Percentiles rank a stretch among this genome's conserved stretches.
Evolutionary conservation across 768 basidiomycete species (phyloP).

Genomic region (Naganishia vishniacii): DNA sequence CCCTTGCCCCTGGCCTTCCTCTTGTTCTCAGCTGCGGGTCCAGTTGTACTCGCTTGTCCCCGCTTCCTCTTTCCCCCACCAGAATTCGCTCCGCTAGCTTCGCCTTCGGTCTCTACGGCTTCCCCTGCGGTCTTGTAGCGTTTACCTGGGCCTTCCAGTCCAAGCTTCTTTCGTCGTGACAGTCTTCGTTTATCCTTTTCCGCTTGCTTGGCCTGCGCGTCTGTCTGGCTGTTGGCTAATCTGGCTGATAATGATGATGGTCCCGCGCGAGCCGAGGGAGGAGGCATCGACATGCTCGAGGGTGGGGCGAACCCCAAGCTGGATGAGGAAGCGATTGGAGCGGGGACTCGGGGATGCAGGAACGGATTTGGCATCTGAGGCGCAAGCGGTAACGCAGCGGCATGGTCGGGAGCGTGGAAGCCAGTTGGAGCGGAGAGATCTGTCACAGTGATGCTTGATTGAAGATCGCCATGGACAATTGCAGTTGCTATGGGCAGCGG

Average conservation of each 20-base stretch:
- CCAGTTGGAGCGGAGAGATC: not conserved
- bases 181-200: conserved; percentile 18
- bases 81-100: not conserved
- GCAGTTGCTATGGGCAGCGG: not conserved
- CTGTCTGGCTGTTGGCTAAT: not conserved
- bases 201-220: not conserved
- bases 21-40: not conserved
- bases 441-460: not conserved
- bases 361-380: conserved; percentile 20
- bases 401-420: not conserved
- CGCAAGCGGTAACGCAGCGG: not conserved
- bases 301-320: not conserved
- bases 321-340: conserved; percentile 1
- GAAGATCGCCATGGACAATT: not conserved
- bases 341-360: conserved; percentile 10
- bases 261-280: not conserved
- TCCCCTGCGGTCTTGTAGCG: not conserved
- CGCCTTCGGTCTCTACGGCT: not conserved
- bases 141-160: not conserved
- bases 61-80: conserved; percentile 3
- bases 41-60: not conserved
- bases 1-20: not conserved
- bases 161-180: conserved; percentile 1
- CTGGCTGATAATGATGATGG: not conserved
- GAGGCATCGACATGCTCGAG: not conserved